Conservation (phyloP, 306 rosid genomes). For the Urtica urens region DNA sequence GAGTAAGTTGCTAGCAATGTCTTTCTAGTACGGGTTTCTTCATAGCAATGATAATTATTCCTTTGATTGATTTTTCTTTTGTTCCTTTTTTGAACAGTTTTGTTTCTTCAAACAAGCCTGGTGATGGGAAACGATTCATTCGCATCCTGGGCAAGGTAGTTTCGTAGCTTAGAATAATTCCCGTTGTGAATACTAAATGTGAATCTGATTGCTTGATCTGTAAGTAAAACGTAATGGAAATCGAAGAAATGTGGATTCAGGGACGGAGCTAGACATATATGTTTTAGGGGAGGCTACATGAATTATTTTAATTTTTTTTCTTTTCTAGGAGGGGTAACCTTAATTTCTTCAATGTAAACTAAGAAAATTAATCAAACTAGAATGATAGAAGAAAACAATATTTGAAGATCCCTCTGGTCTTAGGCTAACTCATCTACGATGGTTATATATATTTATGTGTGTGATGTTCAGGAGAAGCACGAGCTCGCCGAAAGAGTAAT, state of each 20-base stretch:
- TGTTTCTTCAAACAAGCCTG: conserved; percentile 64
- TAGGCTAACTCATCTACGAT: neutral
- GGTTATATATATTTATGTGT: neutral
- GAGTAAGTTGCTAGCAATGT: conserved; percentile 68
- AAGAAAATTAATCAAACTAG: too few relatives aligned
- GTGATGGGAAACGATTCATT: conserved; percentile 66
- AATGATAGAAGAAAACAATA: too few relatives aligned
- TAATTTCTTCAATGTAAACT: too few relatives aligned
- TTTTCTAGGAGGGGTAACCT: too few relatives aligned
- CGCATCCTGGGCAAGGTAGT: conserved; percentile 76
- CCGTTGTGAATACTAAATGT: neutral
- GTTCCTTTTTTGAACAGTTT: conserved; percentile 35
- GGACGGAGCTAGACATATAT: too few relatives aligned
- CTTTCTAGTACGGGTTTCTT: too few relatives aligned
- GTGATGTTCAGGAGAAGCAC: conserved; percentile 57
- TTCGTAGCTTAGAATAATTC: neutral
- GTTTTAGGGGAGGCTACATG: too few relatives aligned
- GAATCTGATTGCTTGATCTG: neutral
- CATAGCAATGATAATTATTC: too few relatives aligned
- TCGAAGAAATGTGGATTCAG: too few relatives aligned
- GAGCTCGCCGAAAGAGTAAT: conserved; percentile 95
- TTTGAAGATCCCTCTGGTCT: neutral
- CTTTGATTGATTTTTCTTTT: neutral
- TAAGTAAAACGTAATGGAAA: too few relatives aligned
- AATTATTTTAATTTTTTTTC: too few relatives aligned